Evolutionary conservation across 495 filamentous ascomycete species (phyloP).

Genomic region (Tuber umbilicatum): DNA sequence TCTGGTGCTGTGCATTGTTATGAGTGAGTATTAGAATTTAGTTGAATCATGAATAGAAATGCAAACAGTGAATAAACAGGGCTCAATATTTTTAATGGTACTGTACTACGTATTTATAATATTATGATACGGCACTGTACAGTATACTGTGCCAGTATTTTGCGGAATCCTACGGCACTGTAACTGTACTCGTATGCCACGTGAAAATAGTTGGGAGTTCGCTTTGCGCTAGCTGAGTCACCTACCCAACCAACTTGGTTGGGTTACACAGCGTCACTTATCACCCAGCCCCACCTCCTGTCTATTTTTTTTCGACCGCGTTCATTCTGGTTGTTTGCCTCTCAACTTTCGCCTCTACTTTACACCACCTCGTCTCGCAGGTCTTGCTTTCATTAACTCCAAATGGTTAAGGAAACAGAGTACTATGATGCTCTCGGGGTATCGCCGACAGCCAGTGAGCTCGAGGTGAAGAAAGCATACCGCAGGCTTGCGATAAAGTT

Average conservation of each 20-base stretch:
- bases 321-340: neutral
- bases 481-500: slow-evolving; percentile 80
- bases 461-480: slow-evolving; percentile 99
- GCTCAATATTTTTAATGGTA: neutral
- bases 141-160: neutral
- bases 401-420: slow-evolving; percentile 74
- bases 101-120: too few species aligned
- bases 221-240: neutral
- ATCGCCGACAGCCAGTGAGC: slow-evolving; percentile 76
- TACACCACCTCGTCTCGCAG: neutral
- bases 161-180: neutral
- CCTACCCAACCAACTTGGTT: neutral
- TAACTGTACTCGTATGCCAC: too few species aligned
- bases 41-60: neutral
- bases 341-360: neutral
- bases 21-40: neutral
- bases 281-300: slow-evolving; percentile 31
- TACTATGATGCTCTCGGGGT: slow-evolving; percentile 93
- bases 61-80: neutral
- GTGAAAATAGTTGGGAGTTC: neutral
- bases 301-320: neutral
- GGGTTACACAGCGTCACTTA: slow-evolving; percentile 26
- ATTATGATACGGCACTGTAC: neutral
- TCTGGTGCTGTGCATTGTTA: neutral
- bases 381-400: neutral